Evolutionary conservation across 441 rosid species (phyloP), one percentile per base, ranked within the genome.

Genomic region (Theobroma grandiflorum): DNA sequence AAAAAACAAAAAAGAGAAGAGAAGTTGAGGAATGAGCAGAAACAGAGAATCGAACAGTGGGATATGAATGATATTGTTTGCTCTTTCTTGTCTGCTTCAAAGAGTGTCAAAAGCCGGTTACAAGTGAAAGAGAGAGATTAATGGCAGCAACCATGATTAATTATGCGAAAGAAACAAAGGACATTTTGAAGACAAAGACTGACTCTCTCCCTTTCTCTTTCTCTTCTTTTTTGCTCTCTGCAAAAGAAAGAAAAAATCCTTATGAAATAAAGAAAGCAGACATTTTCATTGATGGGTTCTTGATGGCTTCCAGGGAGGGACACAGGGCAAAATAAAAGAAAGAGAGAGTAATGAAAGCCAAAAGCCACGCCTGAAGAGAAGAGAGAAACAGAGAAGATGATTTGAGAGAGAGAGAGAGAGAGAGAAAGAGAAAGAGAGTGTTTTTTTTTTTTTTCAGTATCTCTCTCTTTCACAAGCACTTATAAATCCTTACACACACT

Each of bases 311-410:
- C 70, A 16, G 57, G 31, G 35, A n/a, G 45, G 79, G 87, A 81
- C 78, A 79, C 77, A 72, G 76, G 43, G 71, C 67, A 74, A 73
- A 52, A 79, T 57, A 76, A 67, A 73, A 66, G 45, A 68, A 74
- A 75, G 74, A 72, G 74, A 77, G 83, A 43, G 85, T 64, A 85
- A 86, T 90, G 89, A 90, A 85, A 85, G 88, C 81, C 88, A 86
- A 86, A 86, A 83, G 85, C 84, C 94, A 90, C 91, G 92, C 91
- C 85, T 75, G 90, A 78, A 65, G 76, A 76, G 74, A 65, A 75
- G 78, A 81, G 79, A 49, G 80, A 75, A 33, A 38, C 57, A 74
- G 69, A 71, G 78, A 38, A 37, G 81, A 75, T 71, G 76, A 77
- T 73, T 77, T 40, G 83, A 52, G 58, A 74, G 72, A 74, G 59